phyloP scores from a whole-genome alignment of 202 grass and related monocot genomes.

The Saccharum hybrid region DNA sequence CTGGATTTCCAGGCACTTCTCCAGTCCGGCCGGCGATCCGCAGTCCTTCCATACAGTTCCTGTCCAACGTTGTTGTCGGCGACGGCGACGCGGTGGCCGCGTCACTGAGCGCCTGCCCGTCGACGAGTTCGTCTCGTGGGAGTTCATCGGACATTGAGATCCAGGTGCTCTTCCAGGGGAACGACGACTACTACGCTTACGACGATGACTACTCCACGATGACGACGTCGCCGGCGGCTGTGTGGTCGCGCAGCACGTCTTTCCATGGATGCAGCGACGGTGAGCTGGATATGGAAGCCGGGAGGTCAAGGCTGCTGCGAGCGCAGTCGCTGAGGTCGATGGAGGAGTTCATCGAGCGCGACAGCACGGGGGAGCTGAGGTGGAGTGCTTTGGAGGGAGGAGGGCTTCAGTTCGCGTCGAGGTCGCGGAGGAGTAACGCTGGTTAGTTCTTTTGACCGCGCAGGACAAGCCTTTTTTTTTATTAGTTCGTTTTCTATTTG shows the following conservation, averaged over 20 bases:
- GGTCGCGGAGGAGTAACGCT: not conserved
- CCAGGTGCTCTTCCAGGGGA: constrained; percentile 51
- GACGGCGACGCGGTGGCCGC: constrained; percentile 10
- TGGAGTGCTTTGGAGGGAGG: constrained; percentile 55
- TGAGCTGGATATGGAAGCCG: constrained; percentile 21
- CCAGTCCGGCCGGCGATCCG: not conserved
- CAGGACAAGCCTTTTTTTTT: not conserved
- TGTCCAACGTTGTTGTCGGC: constrained; percentile 7
- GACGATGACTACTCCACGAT: not conserved
- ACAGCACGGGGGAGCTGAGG: constrained; percentile 42
- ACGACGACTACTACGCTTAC: not conserved
- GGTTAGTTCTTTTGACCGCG: constrained; percentile 22
- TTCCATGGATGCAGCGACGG: not conserved
- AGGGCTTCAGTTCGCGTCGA: constrained; percentile 5
- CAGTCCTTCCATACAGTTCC: constrained; percentile 18
- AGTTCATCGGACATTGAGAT: constrained; percentile 50
- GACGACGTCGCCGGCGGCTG: not conserved
- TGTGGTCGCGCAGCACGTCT: not conserved
- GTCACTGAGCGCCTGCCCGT: constrained; percentile 36
- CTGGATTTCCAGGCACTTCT: not conserved
- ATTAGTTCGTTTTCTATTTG: not conserved
- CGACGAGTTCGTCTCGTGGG: constrained; percentile 16
- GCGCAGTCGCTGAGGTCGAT: constrained; percentile 16
- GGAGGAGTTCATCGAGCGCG: constrained; percentile 46
- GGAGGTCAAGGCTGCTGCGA: constrained; percentile 44